Evolutionary conservation across 805 yeast genomes (phyloP), one percentile per base, ranked within the genome.

Genomic region (Pichia paraexigua): DNA sequence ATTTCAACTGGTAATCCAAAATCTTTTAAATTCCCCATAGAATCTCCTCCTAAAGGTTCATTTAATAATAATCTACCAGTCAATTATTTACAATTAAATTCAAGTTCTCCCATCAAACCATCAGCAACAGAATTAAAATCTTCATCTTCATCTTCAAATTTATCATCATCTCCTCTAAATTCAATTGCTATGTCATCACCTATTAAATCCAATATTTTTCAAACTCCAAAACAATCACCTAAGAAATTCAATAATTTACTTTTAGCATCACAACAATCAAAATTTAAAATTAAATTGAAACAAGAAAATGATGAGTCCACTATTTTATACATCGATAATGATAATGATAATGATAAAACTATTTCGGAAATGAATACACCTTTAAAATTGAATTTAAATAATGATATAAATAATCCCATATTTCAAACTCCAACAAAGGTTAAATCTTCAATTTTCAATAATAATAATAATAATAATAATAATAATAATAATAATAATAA

Each of bases 11-110:
- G 71, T 35, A 63, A 68, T 49, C 66, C 64, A 42, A 79, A 80
- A 5, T 71, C 66, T n/a, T 82, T 78, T 64, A 81, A 76, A 61
- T 82, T 82, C 57, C 87, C 87, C 2, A n/a, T 35, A 2, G 39
- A 35, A 1, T 70, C 74, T 5, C 66, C 72, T 7, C 60, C 63
- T 10, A 57, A 61, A 12, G 55, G 66, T 6, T 63, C 55, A 10
- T 46, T 52, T 10, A 37, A 28, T 28, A 28, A 24, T 11, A 35
- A 8, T 12, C 10, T 2, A 2, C 17, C 17, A 10, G 20, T n/a
- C 2, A 24, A 25, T 30, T 18, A 21, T 17, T 21, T 21, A 24
- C 30, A 41, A 9, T 22, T n/a, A 18, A 17, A 35, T 35, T 35
- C 27, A 12, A 32, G 25, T 11, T 42, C 53, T 8, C 53, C 53